Evolutionary conservation across 768 basidiomycete species (phyloP), one percentile per base, ranked within the genome.

Genomic region (Mrakia gelida): DNA sequence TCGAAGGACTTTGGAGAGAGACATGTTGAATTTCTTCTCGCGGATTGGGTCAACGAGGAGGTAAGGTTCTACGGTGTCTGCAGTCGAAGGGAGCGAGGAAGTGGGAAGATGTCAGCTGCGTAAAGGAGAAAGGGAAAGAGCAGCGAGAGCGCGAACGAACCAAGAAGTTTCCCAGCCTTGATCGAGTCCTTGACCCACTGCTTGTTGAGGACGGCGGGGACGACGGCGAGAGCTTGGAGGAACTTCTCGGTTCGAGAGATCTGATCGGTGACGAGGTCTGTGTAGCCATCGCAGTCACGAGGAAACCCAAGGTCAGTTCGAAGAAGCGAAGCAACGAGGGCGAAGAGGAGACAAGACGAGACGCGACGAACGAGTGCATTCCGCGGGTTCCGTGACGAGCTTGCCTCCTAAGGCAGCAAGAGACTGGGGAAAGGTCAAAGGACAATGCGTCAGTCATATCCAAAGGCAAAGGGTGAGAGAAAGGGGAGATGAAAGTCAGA

Each of bases 171-270:
- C 62, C 88, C 88, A 10, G 87, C 86, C 43, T 86, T 86, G 5
- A 88, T 87, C 16, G 89, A 91, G 0, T 88, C 87, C 8, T 83
- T 86, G 7, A 91, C 88, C 95, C 94, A 97, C 49, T 88, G 85
- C 73, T 87, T 87, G 4, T 87, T 88, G 30, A 97, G 84, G 68
- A 95, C 86, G 79, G 86, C 87, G 0, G 92, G 90, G 0, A 88
- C 89, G 0, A 84, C 84, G 0, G 91, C 87, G 80, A 96, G 85
- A 0, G 92, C 92, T 80, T 90, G 90, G 0, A 97, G 86, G 82
- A 96, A 92, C 83, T 96, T 97, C 82, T 94, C 92, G 1, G 95
- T 96, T 7, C 94, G 88, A 8, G 91, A 89, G 34, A 95, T 86
- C 38, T 86, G 86, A 49, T 87, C 88, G 15, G 89, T 88, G 68